Conservation (phyloP, 768 basidiomycete genomes). For the Cystobasidium onofrii region DNA sequence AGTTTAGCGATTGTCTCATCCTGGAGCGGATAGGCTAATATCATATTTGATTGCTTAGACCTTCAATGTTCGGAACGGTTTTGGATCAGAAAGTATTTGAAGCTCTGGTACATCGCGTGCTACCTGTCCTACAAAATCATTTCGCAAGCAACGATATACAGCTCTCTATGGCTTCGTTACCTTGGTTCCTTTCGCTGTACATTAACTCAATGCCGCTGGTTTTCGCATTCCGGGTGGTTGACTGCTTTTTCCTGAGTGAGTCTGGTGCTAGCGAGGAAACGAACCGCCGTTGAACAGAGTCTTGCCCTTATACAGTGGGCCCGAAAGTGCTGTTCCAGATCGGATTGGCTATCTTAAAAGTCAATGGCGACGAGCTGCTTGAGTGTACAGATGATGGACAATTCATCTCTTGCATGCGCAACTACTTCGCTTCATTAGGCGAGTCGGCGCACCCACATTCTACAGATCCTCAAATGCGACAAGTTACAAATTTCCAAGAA, state of each 20-base stretch:
- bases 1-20: constrained; percentile 41
- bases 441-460: constrained; percentile 89
- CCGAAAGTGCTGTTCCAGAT: constrained; percentile 98
- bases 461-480: constrained; percentile 74
- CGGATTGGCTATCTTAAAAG: constrained; percentile 83
- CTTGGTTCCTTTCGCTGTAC: constrained; percentile 95
- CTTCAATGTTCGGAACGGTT: constrained; percentile 96
- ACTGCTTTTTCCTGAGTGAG: constrained; percentile 69
- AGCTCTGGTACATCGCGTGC: constrained; percentile 73
- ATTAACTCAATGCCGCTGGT: constrained; percentile 59
- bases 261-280: no score
- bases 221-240: constrained; percentile 93
- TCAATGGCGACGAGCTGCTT: constrained; percentile 85
- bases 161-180: constrained; percentile 87
- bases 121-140: constrained; percentile 66
- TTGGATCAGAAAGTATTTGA: constrained; percentile 99
- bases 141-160: constrained; percentile 87
- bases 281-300: not conserved
- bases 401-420: constrained; percentile 94
- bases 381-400: constrained; percentile 93
- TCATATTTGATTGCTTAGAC: constrained; percentile 50
- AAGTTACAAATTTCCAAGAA: constrained; percentile 96
- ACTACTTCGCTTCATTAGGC: constrained; percentile 86
- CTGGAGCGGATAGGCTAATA: not conserved
- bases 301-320: constrained; percentile 68